Evolutionary conservation across 2,329 filamentous ascomycete genomes (phyloP).

Genomic region (Venturia nashicola): DNA sequence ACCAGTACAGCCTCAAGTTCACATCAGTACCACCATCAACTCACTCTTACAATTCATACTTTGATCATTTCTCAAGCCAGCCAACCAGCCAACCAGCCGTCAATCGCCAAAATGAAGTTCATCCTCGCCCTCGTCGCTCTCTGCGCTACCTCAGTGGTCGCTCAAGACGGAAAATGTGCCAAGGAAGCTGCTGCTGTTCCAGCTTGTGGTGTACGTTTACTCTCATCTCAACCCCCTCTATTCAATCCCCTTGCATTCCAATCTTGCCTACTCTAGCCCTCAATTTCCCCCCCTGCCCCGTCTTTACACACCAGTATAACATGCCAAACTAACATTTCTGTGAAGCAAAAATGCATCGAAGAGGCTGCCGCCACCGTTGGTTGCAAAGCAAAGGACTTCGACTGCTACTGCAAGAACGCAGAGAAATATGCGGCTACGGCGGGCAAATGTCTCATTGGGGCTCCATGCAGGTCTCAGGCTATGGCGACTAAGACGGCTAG

Average conservation of each 20-base stretch:
- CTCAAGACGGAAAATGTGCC: background rate
- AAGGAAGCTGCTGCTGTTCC: background rate
- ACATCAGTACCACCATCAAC: background rate
- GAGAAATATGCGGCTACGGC: background rate
- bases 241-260: too few relatives aligned
- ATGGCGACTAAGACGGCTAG: background rate
- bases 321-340: background rate
- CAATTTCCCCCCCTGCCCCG: too few relatives aligned
- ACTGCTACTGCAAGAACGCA: background rate
- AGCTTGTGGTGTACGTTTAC: background rate
- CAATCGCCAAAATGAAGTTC: background rate
- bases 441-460: background rate
- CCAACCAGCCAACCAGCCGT: background rate
- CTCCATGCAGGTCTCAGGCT: background rate
- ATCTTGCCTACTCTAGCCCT: too few relatives aligned
- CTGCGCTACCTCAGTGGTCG: background rate
- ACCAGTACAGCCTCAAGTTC: too few relatives aligned
- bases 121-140: background rate
- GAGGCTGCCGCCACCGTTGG: background rate
- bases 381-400: background rate
- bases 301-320: background rate
- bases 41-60: background rate
- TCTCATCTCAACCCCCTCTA: background rate
- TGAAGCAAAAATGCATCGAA: background rate
- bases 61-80: background rate